These are phyloP conservation scores for Brassica incana DNA, from an alignment of 345 rosid genomes.

Conservation along the genomic window DNA sequence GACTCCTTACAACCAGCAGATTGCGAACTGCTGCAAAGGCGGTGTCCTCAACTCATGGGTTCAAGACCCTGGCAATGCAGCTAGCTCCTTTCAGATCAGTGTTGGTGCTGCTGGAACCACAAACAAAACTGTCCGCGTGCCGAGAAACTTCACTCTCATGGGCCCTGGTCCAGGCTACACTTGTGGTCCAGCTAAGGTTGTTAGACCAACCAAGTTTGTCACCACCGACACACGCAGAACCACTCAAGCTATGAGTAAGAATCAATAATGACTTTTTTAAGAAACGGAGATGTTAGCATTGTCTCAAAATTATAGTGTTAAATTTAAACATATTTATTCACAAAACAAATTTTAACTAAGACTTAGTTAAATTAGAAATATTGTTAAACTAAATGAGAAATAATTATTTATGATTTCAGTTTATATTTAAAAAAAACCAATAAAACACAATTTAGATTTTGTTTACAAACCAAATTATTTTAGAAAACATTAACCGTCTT, in stretches of 20 bases:
- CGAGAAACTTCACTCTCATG: conserved; percentile 73
- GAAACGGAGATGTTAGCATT: too few species aligned
- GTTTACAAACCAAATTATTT: too few species aligned
- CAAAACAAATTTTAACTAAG: too few species aligned
- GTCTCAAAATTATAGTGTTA: too few species aligned
- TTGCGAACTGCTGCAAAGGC: conserved; percentile 91
- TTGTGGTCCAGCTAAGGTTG: conserved; percentile 79
- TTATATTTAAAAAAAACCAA: too few species aligned
- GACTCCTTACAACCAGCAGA: conserved; percentile 81
- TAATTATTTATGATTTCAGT: too few species aligned
- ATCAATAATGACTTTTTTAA: neutral
- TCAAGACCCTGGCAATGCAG: conserved; percentile 73
- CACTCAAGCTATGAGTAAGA: conserved; percentile 93
- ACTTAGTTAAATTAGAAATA: too few species aligned
- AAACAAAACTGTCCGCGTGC: conserved; percentile 72
- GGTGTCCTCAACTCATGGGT: conserved; percentile 83
- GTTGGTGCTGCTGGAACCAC: conserved; percentile 88
- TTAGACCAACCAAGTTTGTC: conserved; percentile 60
- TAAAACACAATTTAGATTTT: too few species aligned
- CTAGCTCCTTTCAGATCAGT: conserved; percentile 77
- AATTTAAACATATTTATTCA: too few species aligned
- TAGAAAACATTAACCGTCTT: neutral
- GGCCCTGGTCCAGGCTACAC: conserved; percentile 97
- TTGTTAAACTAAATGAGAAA: too few species aligned
- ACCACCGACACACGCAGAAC: conserved; percentile 70